These are phyloP conservation scores for Fusarium metavorans DNA, from an alignment of 2,329 filamentous ascomycete genomes.

Conservation along the genomic window DNA sequence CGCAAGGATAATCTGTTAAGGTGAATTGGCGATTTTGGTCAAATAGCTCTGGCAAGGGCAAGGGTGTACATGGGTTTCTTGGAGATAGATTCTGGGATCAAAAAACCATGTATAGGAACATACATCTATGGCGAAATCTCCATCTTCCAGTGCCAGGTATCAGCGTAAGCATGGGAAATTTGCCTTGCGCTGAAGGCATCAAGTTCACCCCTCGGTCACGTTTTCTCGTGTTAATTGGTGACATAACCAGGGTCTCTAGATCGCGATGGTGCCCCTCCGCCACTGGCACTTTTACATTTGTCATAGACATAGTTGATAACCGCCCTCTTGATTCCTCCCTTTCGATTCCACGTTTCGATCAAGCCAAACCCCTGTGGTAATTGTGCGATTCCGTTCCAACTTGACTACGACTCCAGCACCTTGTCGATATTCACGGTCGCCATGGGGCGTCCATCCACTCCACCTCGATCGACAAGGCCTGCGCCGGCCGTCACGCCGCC, in stretches of 20 bases:
- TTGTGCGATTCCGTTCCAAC: not conserved
- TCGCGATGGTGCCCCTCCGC: slow-evolving; percentile 47
- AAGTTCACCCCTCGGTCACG: slow-evolving; percentile 37
- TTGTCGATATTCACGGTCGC: not conserved
- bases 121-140: not conserved
- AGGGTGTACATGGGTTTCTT: not conserved
- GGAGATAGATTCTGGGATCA: not conserved
- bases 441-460: slow-evolving; percentile 64
- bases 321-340: not conserved
- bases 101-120: not conserved
- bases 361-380: not conserved
- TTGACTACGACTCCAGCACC: not conserved
- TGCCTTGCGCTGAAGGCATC: not conserved
- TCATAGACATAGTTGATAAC: not conserved
- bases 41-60: not conserved
- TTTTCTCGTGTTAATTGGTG: slow-evolving; percentile 49
- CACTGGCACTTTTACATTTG: slow-evolving; percentile 16
- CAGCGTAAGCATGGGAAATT: not conserved
- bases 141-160: not conserved
- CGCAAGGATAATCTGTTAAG: slow-evolving; percentile 11
- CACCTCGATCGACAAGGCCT: slow-evolving; percentile 52
- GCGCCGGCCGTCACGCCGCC: slow-evolving; percentile 57
- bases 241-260: slow-evolving; percentile 36
- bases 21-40: not conserved
- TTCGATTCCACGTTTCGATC: not conserved